Evolutionary conservation across 2,329 filamentous ascomycete species (phyloP).

Genomic region (Davidsoniella neocaledoniae): DNA sequence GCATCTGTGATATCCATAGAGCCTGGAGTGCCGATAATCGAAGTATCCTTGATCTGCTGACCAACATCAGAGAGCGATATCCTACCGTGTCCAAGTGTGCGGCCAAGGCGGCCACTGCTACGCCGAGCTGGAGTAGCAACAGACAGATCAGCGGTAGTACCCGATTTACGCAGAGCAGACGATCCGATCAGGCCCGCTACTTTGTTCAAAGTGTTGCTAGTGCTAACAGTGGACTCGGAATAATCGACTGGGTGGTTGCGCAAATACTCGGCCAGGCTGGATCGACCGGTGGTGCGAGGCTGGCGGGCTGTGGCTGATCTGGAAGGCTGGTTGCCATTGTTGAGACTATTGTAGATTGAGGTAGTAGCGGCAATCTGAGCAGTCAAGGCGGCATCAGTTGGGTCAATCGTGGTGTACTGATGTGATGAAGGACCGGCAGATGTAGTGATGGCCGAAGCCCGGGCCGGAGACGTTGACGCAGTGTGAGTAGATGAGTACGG

Average conservation of each 20-base stretch:
- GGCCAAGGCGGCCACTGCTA: not conserved
- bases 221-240: not conserved
- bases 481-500: not conserved
- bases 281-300: not conserved
- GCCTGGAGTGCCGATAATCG: not conserved
- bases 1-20: no score
- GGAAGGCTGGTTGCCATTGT: not conserved
- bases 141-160: not conserved
- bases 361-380: slow-evolving; percentile 7
- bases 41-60: not conserved
- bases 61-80: slow-evolving; percentile 7
- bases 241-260: not conserved
- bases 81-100: slow-evolving; percentile 2
- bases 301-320: not conserved
- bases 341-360: slow-evolving; percentile 8
- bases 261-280: slow-evolving; percentile 7
- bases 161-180: not conserved
- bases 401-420: slow-evolving; percentile 9
- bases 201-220: not conserved
- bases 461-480: slow-evolving; percentile 1
- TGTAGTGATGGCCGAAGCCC: not conserved
- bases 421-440: not conserved
- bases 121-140: not conserved
- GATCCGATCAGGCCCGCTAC: no score
- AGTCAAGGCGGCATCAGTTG: slow-evolving; percentile 2